Conservation (phyloP, 192 early-diverging fungal species). For the Umbelopsis isabellina region DNA sequence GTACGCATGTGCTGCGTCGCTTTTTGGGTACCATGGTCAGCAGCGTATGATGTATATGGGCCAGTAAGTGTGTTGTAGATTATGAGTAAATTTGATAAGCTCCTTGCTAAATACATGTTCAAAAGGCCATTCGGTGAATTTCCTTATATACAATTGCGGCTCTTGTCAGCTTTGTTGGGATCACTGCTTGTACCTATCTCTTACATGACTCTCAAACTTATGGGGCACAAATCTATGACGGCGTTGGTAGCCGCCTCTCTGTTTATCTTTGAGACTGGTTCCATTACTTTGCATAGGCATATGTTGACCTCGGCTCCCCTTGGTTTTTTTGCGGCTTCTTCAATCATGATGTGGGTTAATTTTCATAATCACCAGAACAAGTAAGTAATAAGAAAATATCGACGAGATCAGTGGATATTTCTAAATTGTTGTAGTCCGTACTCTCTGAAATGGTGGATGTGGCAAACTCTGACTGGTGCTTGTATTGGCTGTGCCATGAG, state of each 20-base stretch:
- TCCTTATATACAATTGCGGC: slow-evolving; percentile 83
- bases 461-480: slow-evolving; percentile 82
- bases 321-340: slow-evolving; percentile 76
- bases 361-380: slow-evolving; percentile 64
- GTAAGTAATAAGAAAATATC: background rate
- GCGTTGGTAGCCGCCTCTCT: slow-evolving; percentile 75
- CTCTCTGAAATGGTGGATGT: slow-evolving; percentile 76
- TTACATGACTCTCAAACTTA: slow-evolving; percentile 78
- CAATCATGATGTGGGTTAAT: slow-evolving; percentile 80
- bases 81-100: background rate
- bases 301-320: slow-evolving; percentile 88
- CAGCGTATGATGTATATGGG: slow-evolving; percentile 27
- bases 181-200: slow-evolving; percentile 76
- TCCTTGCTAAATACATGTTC: background rate
- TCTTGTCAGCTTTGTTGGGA: slow-evolving; percentile 77
- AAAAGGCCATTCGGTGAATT: slow-evolving; percentile 21
- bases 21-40: slow-evolving; percentile 31
- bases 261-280: slow-evolving; percentile 18
- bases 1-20: slow-evolving; percentile 6
- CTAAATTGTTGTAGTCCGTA: slow-evolving; percentile 59
- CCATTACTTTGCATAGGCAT: slow-evolving; percentile 66
- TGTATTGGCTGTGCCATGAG: slow-evolving; percentile 65
- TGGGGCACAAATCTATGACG: slow-evolving; percentile 74
- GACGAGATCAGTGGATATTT: background rate
- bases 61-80: slow-evolving; percentile 28